Percentiles rank a stretch among this genome's conserved stretches.
phyloP scores from a whole-genome alignment of 139 green algal genomes.

The Eudorina sp. region DNA sequence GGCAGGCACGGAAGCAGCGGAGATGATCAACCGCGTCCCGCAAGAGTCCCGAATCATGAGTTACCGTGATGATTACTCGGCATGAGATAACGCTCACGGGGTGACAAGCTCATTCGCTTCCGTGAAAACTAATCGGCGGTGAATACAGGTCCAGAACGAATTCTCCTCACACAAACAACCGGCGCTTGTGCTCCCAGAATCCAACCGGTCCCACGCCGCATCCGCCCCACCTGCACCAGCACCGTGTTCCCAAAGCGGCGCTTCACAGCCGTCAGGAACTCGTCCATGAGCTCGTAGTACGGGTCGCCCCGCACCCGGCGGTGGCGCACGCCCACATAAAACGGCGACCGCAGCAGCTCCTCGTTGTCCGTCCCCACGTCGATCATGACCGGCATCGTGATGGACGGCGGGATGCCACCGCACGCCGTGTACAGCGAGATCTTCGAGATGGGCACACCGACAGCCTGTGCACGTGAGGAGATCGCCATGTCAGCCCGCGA shows the following conservation, averaged over 20 bases:
- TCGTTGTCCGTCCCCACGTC: conserved; percentile 72
- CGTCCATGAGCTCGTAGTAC: conserved; percentile 89
- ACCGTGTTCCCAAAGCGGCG: conserved; percentile 85
- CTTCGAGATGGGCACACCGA: conserved; percentile 61
- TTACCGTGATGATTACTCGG: too few species aligned
- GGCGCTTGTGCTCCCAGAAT: too few species aligned
- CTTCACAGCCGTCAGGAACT: conserved; percentile 83
- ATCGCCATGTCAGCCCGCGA: neutral
- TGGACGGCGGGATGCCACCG: conserved; percentile 82
- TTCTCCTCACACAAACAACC: too few species aligned
- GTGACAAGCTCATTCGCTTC: too few species aligned
- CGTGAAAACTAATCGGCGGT: too few species aligned
- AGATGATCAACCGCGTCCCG: too few species aligned
- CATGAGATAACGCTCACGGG: too few species aligned
- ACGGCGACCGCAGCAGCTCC: conserved; percentile 56
- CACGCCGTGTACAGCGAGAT: conserved; percentile 80
- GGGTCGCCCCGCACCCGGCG: conserved; percentile 77
- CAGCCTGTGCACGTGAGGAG: too few species aligned
- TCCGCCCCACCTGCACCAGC: conserved; percentile 76
- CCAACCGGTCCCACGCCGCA: too few species aligned
- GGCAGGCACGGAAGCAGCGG: too few species aligned
- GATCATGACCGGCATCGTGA: conserved; percentile 85
- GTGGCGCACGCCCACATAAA: conserved; percentile 76
- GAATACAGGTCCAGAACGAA: too few species aligned
- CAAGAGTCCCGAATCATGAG: too few species aligned